Evolutionary conservation across 441 rosid species (phyloP).

Genomic region (Jatropha podagrica): DNA sequence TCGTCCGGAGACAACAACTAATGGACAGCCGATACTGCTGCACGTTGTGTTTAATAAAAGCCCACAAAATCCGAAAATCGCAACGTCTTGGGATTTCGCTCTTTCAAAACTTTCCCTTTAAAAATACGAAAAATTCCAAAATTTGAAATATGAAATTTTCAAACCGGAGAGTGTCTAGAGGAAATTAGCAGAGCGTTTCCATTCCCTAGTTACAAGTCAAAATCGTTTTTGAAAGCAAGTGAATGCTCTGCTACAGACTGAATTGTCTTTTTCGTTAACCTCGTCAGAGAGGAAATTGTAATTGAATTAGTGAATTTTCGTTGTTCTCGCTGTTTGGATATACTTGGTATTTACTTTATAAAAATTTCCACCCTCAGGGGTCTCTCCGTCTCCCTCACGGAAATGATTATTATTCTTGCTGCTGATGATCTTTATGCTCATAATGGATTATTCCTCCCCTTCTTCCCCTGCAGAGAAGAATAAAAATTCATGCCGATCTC

Average conservation of each 20-base stretch:
- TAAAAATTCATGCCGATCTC: conserved; percentile 30
- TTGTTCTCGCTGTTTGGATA: conserved; percentile 11
- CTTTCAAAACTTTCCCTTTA: neutral
- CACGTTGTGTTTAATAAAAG: neutral
- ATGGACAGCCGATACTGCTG: neutral
- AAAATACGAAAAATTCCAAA: neutral
- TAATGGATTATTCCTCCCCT: conserved; percentile 18
- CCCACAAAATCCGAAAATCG: conserved; percentile 1
- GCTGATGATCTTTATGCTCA: neutral
- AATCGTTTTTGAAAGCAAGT: neutral
- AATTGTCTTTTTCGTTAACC: conserved; percentile 14
- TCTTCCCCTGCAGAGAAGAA: conserved; percentile 21
- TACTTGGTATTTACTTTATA: neutral
- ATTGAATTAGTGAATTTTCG: neutral
- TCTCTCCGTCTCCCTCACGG: conserved; percentile 4
- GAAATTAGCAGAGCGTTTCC: no score
- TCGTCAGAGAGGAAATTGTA: neutral
- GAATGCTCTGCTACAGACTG: neutral
- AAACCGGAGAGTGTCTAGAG: neutral
- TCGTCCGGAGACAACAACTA: neutral
- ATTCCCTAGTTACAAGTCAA: neutral
- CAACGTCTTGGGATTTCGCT: neutral
- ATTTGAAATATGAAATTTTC: neutral
- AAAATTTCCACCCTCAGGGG: neutral
- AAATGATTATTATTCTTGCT: conserved; percentile 16